Base-by-base conservation (phyloP, 345 rosid species). In the Eutrema yunnanense region DNA sequence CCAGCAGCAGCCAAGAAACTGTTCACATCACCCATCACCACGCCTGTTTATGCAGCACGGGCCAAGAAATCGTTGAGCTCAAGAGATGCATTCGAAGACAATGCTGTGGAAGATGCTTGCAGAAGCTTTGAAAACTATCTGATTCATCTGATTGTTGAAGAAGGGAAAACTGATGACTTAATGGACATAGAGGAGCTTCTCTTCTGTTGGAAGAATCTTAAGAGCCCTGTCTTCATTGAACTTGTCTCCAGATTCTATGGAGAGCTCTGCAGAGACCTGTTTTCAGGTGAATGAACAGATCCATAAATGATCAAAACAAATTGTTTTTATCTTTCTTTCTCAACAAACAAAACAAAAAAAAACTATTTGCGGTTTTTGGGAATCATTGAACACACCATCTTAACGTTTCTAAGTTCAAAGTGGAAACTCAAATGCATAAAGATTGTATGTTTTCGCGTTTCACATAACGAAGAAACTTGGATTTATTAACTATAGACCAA, bases 101-200 rank as follows among this genome's bases (percentile, higher is more conserved):
- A 73, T 37, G 87, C 65, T 1, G 82, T 84, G 49, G 96, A 86
- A 63, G 96, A 88, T 67, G 91, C 93, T 6, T 94, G 97, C 68
- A 84, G 88, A 79, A 86, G 88, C 67, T 94, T 91, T 54, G 96
- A 91, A 81, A 88, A 84, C 69, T 94, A 94, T 76, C 79, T 94
- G 78, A 87, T 87, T 79, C 90, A 89, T 55, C 82, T 94, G 86
- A 84, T 86, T 13, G 86, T 79, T 46, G 95, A 94, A 66, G 97
- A 90, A 71, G 94, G 98, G 40, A 88, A 81, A 69, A 79, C 86
- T 40, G 86, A 78, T 63, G 96, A 89, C 48, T 74, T 91, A 74
- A 83, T 71, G 80, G 98, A 87, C 61, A 88, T 91, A 2, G 98
- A 91, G 67, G 97, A 94, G 81, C 96, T 94, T 75, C 86, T 91